Percentiles rank a stretch among this genome's conserved stretches.
Conservation (phyloP, 495 filamentous ascomycete genomes). For the Amniculicola lignicola region DNA sequence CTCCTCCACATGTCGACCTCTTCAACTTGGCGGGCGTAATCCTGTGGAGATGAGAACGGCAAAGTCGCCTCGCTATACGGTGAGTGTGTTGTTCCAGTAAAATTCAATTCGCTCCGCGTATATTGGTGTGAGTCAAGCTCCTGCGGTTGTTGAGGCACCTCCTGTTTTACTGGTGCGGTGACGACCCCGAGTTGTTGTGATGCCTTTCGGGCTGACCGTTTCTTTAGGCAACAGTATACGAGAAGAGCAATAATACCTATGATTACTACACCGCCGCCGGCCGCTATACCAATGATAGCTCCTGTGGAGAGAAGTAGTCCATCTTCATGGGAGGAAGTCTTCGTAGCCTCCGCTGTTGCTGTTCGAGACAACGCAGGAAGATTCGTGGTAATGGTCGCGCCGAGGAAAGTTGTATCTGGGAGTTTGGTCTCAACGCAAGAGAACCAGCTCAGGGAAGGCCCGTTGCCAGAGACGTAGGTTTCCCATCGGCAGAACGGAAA, state of each 20-base stretch:
- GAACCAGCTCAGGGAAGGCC: conserved; percentile 25
- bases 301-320: conserved; percentile 3
- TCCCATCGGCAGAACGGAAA: conserved; percentile 21
- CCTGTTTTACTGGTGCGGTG: not conserved
- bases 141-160: not conserved
- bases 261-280: conserved; percentile 4
- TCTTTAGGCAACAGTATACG: conserved; percentile 3
- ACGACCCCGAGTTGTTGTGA: not conserved
- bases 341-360: not conserved
- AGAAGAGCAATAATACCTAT: conserved; percentile 2
- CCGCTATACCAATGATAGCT: conserved; percentile 16
- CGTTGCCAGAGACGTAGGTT: conserved; percentile 17
- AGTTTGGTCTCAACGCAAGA: conserved; percentile 12
- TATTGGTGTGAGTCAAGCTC: conserved; percentile 7
- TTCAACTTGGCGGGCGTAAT: not conserved
- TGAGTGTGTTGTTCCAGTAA: conserved; percentile 8
- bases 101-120: not conserved
- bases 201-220: not conserved
- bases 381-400: conserved; percentile 10
- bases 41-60: conserved; percentile 1
- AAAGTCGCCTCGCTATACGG: not conserved
- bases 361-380: not conserved
- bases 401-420: conserved; percentile 19
- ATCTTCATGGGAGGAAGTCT: not conserved
- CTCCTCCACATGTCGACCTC: conserved; percentile 11